These are phyloP conservation scores for Prunus campanulata DNA, from an alignment of 306 rosid species.

Conservation along the genomic window DNA sequence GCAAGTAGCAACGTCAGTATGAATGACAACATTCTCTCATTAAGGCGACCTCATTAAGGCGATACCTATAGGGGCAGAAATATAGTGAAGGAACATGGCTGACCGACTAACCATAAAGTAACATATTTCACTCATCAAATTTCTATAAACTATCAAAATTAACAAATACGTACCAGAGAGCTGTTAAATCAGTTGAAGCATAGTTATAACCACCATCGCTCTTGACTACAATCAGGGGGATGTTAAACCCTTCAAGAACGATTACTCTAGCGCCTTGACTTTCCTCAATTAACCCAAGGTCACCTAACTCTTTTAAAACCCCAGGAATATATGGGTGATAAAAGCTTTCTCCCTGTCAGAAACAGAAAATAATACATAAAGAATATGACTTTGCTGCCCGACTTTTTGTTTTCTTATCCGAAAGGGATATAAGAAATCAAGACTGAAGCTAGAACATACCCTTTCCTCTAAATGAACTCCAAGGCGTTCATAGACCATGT, in stretches of 20 bases:
- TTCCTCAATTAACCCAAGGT: slow-evolving; percentile 67
- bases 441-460: slow-evolving; percentile 37
- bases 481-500: slow-evolving; percentile 80
- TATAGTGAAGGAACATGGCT: neutral
- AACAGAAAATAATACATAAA: slow-evolving; percentile 10
- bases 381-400: neutral
- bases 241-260: slow-evolving; percentile 58
- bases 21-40: slow-evolving; percentile 6
- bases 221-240: slow-evolving; percentile 93
- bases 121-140: neutral
- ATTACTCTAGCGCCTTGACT: slow-evolving; percentile 90
- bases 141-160: slow-evolving; percentile 4
- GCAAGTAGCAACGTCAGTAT: slow-evolving; percentile 29
- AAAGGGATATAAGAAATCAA: neutral
- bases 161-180: slow-evolving; percentile 61
- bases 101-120: neutral
- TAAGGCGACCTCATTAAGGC: too few relatives aligned
- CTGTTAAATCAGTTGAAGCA: slow-evolving; percentile 87
- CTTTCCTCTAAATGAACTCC: slow-evolving; percentile 76
- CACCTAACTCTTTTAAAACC: slow-evolving; percentile 60
- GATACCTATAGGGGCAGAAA: neutral
- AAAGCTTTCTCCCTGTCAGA: slow-evolving; percentile 93
- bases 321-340: slow-evolving; percentile 81
- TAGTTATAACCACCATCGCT: slow-evolving; percentile 97
- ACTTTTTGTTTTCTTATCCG: neutral